phyloP scores from a whole-genome alignment of 2,329 filamentous ascomycete species.

The Plectosphaerella sp. region DNA sequence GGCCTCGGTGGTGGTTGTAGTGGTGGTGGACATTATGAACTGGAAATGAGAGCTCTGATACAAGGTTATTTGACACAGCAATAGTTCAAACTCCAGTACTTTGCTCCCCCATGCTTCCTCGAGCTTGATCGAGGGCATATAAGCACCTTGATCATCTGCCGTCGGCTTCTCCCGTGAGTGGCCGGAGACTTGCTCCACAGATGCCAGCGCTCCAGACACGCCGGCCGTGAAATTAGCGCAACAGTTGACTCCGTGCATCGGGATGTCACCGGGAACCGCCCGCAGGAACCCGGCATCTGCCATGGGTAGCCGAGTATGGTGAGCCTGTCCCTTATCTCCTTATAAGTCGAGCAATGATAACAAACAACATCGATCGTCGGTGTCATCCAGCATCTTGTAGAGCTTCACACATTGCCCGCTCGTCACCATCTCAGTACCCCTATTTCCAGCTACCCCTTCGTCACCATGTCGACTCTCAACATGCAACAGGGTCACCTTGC shows the following conservation, averaged over 20 bases:
- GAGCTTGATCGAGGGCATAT: neutral
- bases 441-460: neutral
- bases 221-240: neutral
- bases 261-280: too few species aligned
- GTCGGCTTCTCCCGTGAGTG: neutral
- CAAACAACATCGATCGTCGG: too few species aligned
- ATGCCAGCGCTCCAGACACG: neutral
- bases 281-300: too few species aligned
- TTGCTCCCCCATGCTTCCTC: neutral
- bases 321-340: too few species aligned
- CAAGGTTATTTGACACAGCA: neutral
- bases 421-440: too few species aligned
- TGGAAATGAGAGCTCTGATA: neutral
- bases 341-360: too few species aligned
- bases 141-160: neutral
- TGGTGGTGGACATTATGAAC: slow-evolving; percentile 8
- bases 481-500: neutral
- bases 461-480: neutral
- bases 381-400: too few species aligned
- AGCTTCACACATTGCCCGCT: neutral
- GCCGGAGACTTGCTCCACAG: neutral
- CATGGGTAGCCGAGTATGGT: too few species aligned
- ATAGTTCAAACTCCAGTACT: neutral
- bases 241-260: too few species aligned
- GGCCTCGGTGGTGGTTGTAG: neutral